A percentile compares a stretch with the other conserved stretches of the same genome.
These are phyloP conservation scores for Oryza glaberrima DNA, from an alignment of 176 grass and related monocot species.

Conservation along the genomic window DNA sequence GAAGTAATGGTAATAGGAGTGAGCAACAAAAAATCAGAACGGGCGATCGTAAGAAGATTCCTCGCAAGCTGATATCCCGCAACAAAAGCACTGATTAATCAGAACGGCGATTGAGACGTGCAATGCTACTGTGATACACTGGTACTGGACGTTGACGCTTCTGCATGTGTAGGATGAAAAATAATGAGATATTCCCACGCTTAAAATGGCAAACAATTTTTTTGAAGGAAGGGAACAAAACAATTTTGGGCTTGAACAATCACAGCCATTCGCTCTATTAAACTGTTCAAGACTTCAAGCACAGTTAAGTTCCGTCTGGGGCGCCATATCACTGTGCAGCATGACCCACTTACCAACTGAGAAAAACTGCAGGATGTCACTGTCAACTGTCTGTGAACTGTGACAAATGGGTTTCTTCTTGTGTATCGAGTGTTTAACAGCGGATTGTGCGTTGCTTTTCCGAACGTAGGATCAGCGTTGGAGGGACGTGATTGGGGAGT, in stretches of 20 bases:
- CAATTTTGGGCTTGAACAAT: background rate
- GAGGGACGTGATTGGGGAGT: background rate
- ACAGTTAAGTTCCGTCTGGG: background rate
- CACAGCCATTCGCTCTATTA: background rate
- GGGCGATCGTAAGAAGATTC: background rate
- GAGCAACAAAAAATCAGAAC: background rate
- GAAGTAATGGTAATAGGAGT: background rate
- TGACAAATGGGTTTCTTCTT: background rate
- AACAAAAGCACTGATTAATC: background rate
- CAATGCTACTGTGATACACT: background rate
- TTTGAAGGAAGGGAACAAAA: background rate
- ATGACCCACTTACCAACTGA: constrained; percentile 32
- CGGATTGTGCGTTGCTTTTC: background rate
- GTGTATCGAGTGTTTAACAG: background rate
- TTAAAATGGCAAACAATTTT: background rate
- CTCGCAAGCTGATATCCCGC: background rate
- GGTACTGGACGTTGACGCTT: background rate
- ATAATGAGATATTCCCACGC: background rate
- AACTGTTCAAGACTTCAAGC: background rate
- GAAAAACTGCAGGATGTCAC: background rate
- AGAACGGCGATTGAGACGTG: background rate
- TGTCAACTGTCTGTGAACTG: background rate
- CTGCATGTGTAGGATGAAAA: background rate
- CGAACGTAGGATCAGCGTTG: background rate
- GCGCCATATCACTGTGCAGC: background rate